Percentiles rank a stretch among this genome's conserved stretches.
phyloP scores from a whole-genome alignment of 2,329 filamentous ascomycete genomes.

The Cryoendolithus antarcticus region DNA sequence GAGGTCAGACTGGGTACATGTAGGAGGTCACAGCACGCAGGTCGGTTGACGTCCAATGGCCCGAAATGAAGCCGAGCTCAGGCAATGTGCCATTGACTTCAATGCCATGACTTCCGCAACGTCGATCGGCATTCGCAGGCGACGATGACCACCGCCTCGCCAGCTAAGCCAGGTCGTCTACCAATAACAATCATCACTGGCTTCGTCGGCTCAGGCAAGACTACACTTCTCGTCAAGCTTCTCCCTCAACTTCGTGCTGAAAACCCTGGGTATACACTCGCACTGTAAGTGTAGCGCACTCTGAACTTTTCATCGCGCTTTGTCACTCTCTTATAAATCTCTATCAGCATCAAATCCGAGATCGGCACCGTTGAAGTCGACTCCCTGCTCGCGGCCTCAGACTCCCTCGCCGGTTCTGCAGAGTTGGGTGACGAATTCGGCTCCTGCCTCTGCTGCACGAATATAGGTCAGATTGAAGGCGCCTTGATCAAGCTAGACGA shows the following conservation, averaged over 20 bases:
- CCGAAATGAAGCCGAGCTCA: too few species aligned
- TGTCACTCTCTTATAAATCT: too few species aligned
- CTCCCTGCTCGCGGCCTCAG: constrained; percentile 73
- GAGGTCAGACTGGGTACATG: too few species aligned
- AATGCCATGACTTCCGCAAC: too few species aligned
- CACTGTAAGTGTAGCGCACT: constrained; percentile 37
- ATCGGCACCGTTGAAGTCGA: constrained; percentile 92
- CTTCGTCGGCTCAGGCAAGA: constrained; percentile 93
- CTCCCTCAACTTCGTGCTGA: constrained; percentile 83
- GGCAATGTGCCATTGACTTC: too few species aligned
- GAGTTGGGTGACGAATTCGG: constrained; percentile 61
- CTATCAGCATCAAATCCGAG: constrained; percentile 68
- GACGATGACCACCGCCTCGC: too few species aligned
- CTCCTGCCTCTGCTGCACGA: constrained; percentile 97
- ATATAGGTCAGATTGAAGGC: constrained; percentile 77
- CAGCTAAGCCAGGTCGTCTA: constrained; percentile 32
- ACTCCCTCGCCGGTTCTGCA: constrained; percentile 75
- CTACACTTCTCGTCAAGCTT: constrained; percentile 86
- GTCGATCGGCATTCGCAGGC: too few species aligned
- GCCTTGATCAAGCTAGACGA: constrained; percentile 63
- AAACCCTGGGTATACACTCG: constrained; percentile 77
- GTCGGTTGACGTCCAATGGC: too few species aligned
- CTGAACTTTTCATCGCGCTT: too few species aligned
- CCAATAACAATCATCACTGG: constrained; percentile 93
- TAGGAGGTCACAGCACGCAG: too few species aligned